Evolutionary conservation across 2,329 filamentous ascomycete genomes (phyloP).

Genomic region (Mariannaea elegans): DNA sequence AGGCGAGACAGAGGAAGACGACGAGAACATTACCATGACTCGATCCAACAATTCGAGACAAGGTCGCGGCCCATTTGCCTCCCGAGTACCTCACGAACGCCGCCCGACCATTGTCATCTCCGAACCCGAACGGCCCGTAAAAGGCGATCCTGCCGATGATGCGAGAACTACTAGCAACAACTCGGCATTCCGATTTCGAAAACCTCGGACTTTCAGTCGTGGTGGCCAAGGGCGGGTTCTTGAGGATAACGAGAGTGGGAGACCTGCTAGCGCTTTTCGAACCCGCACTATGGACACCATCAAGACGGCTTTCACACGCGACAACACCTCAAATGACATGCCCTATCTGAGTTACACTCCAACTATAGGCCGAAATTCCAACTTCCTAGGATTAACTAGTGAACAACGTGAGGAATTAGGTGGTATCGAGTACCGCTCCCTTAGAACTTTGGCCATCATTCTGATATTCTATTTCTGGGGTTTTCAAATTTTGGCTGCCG

Average conservation of each 20-base stretch:
- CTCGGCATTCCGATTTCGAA: constrained; percentile 55
- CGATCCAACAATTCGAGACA: constrained; percentile 40
- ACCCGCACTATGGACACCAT: constrained; percentile 67
- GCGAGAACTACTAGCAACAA: constrained; percentile 51
- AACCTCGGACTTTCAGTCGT: constrained; percentile 50
- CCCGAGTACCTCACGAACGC: constrained; percentile 45
- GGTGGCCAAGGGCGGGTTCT: constrained; percentile 49
- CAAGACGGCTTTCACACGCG: constrained; percentile 63
- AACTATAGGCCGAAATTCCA: constrained; percentile 91
- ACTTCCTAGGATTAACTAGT: constrained; percentile 86
- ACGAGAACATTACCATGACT: constrained; percentile 42
- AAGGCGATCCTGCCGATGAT: constrained; percentile 53
- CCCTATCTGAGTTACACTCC: constrained; percentile 96
- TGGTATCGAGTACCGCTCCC: constrained; percentile 92
- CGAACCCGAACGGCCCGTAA: constrained; percentile 60
- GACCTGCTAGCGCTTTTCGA: constrained; percentile 39
- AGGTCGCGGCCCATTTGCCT: constrained; percentile 26
- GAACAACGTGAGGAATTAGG: constrained; percentile 95
- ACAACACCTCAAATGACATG: constrained; percentile 64
- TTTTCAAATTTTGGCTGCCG: constrained; percentile 80
- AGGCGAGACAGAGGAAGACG: constrained; percentile 48
- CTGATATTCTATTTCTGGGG: constrained; percentile 83
- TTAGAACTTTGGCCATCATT: constrained; percentile 85
- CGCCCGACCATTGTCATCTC: constrained; percentile 72
- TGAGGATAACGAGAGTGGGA: constrained; percentile 45